Evolutionary conservation across 1,284 basidiomycete genomes (phyloP).

Genomic region (Leucoagaricus sp.): DNA sequence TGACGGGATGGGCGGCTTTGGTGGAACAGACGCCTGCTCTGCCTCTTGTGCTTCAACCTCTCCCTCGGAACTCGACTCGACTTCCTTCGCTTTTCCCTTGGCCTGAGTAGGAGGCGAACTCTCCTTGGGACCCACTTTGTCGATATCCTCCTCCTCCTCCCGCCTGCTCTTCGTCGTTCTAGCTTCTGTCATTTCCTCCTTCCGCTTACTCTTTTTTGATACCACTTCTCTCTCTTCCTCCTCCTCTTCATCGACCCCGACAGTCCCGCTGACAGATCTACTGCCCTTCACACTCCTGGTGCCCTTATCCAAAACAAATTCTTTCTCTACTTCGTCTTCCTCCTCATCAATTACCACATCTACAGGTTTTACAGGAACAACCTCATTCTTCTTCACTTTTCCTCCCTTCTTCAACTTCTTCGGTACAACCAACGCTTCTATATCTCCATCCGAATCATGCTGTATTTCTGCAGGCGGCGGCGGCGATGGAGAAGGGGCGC

Average conservation of each 20-base stretch:
- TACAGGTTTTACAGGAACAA: neutral
- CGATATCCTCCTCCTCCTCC: too few species aligned
- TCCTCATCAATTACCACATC: neutral
- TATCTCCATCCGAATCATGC: conserved; percentile 10
- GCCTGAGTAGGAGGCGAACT: neutral
- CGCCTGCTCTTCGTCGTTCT: too few species aligned
- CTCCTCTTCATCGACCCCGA: conserved; percentile 15
- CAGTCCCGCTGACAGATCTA: too few species aligned
- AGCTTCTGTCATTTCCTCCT: too few species aligned
- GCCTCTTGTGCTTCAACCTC: neutral
- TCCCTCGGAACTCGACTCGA: neutral
- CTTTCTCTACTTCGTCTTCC: conserved; percentile 14
- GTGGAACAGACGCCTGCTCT: neutral
- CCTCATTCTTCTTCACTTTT: neutral
- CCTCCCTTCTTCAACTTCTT: neutral
- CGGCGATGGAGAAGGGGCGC: too few species aligned
- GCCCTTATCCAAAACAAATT: too few species aligned
- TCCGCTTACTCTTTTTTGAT: too few species aligned
- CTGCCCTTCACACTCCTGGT: too few species aligned
- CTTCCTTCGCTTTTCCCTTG: neutral
- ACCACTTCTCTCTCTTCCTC: conserved; percentile 15
- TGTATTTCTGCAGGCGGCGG: too few species aligned
- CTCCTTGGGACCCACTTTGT: conserved; percentile 15
- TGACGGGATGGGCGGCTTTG: neutral
- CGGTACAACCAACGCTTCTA: conserved; percentile 7